Percentiles rank a stretch among this genome's conserved stretches.
Evolutionary conservation across 176 grass and related monocot species (phyloP).

Genomic region (Eragrostis curvula): DNA sequence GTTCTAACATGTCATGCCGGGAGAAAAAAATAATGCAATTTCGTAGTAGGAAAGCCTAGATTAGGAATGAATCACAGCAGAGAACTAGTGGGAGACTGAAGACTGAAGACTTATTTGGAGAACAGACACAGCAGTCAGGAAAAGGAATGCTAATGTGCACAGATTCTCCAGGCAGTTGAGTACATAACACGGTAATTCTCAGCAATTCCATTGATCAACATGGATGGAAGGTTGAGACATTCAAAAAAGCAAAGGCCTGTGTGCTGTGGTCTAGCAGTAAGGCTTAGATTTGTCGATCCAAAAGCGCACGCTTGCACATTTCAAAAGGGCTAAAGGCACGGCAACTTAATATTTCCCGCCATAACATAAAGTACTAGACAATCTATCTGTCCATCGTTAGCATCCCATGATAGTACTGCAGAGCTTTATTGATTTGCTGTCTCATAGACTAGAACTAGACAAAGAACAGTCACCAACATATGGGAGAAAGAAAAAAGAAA

Average conservation of each 20-base stretch:
- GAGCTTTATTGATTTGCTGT: conserved; percentile 23
- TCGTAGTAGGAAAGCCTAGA: too few species aligned
- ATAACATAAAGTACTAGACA: conserved; percentile 11
- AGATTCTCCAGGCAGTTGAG: not conserved
- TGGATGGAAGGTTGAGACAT: not conserved
- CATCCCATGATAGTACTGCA: conserved; percentile 27
- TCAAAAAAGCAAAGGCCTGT: not conserved
- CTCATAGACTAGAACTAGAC: not conserved
- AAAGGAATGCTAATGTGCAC: not conserved
- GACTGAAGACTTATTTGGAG: not conserved
- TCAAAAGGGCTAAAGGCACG: conserved; percentile 32
- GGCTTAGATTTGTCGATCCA: conserved; percentile 18
- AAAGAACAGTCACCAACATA: not conserved
- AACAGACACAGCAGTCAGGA: not conserved
- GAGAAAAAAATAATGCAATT: too few species aligned
- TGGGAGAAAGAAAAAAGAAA: conserved; percentile 7
- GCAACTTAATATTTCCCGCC: conserved; percentile 21
- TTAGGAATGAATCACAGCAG: not conserved
- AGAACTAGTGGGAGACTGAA: not conserved
- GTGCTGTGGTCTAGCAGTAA: not conserved
- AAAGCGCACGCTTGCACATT: conserved; percentile 33
- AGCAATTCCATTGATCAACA: not conserved
- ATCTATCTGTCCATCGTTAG: conserved; percentile 38
- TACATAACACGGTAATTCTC: not conserved
- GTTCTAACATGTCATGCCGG: too few species aligned